Base-by-base conservation (phyloP, 345 rosid genomes). In the Boechera divaricarpa region DNA sequence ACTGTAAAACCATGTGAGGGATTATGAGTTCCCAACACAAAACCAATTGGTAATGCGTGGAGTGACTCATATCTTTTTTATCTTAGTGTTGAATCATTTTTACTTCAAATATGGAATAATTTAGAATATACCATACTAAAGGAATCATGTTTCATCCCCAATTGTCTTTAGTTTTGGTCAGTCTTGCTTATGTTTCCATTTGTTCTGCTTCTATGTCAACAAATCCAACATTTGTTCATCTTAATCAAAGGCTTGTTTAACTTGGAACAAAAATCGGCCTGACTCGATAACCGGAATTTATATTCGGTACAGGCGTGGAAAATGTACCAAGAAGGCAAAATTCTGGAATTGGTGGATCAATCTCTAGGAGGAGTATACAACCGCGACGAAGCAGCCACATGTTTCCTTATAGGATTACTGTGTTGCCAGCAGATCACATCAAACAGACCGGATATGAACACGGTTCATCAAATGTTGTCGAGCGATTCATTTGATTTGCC, bases 401-500 rank as follows among this genome's bases (percentile, higher is more conserved):
- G 94, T 85, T 79, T 91, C 79, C 87, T 90, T 59, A 77, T 94
- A 49, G 98, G 97, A 15, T 71, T 94, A 77, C 75, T 94, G 6
- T 94, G 97, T 81, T 94, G 98, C 75, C 97, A 94, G 47, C 87
- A 91, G 58, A 85, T 29, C 4, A 45, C 82, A 7, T 15, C 75
- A 18, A 87, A 89, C 52, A 83, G 97, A 81, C 98, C 98, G 2
- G 93, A 86, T 36, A 94, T 94, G 97, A 90, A 83, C 80, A 64
- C 82, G 2, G 84, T 91, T 78, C 83, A 86, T 80, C 91, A 86
- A 78, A 94, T 94, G 97, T 88, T 94, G 61, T 94, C 92, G 6
- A 87, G 96, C 21, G 93, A 94, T 47, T 91, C 98, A 0, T 90
- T 94, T 39, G 89, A 85, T 44, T 66, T 94, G 82, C 94, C 98